phyloP scores from a whole-genome alignment of 441 rosid genomes.

The Erodium texanum region DNA sequence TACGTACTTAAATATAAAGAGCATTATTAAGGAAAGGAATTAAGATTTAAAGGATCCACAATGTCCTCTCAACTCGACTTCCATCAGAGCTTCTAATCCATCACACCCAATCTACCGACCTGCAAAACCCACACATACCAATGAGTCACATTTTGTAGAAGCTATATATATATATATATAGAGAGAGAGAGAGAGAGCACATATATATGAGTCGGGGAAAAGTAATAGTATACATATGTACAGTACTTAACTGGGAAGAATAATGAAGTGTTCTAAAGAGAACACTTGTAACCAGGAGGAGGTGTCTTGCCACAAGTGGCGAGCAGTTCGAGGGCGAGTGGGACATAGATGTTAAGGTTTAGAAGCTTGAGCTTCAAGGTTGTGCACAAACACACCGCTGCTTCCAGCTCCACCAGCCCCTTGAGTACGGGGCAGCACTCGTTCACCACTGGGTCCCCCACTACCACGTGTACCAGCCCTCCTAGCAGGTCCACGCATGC shows the following conservation, averaged over 20 bases:
- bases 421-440: constrained; percentile 53
- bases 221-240: background rate
- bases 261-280: background rate
- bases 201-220: background rate
- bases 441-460: constrained; percentile 53
- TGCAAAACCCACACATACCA: background rate
- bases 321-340: constrained; percentile 60
- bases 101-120: background rate
- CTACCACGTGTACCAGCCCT: constrained; percentile 54
- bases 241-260: background rate
- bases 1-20: background rate
- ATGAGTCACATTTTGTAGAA: background rate
- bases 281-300: constrained; percentile 38
- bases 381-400: constrained; percentile 68
- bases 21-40: background rate
- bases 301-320: constrained; percentile 52
- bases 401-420: constrained; percentile 63
- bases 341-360: constrained; percentile 48
- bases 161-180: background rate
- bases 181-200: background rate
- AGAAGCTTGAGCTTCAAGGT: constrained; percentile 59
- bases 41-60: background rate
- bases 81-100: background rate
- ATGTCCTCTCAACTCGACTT: too few relatives aligned
- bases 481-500: constrained; percentile 56